These are phyloP conservation scores for Chalciporus sphaerocephalus DNA, from an alignment of 768 basidiomycete genomes.

Conservation along the genomic window DNA sequence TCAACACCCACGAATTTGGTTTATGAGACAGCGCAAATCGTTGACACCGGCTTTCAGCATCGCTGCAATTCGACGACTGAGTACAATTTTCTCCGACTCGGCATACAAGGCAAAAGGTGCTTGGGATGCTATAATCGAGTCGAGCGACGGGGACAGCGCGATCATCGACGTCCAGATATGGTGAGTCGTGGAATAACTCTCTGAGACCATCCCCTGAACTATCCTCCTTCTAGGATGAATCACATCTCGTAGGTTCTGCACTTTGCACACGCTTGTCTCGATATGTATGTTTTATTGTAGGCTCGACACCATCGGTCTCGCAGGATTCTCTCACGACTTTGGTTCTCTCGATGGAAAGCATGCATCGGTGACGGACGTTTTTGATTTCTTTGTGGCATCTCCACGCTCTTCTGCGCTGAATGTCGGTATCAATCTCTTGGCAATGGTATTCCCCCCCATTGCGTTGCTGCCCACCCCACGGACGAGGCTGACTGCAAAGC, in stretches of 20 bases:
- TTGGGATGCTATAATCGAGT: slow-evolving; percentile 29
- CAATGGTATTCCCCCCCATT: slow-evolving; percentile 35
- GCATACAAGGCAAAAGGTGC: slow-evolving; percentile 28
- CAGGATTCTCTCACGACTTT: slow-evolving; percentile 58
- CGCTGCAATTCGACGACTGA: slow-evolving; percentile 21
- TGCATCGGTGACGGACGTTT: slow-evolving; percentile 38
- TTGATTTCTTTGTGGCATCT: slow-evolving; percentile 33
- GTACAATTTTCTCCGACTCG: slow-evolving; percentile 26
- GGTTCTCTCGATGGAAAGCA: slow-evolving; percentile 46
- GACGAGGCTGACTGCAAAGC: slow-evolving; percentile 26
- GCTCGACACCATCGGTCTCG: slow-evolving; percentile 54
- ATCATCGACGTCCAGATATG: slow-evolving; percentile 40
- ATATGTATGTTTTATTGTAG: slow-evolving; percentile 25
- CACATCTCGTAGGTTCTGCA: slow-evolving; percentile 28
- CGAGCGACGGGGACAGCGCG: slow-evolving; percentile 11
- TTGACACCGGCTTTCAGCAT: slow-evolving; percentile 25
- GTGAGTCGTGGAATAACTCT: neutral
- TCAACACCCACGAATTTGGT: neutral
- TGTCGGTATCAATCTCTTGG: slow-evolving; percentile 35
- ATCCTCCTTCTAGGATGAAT: slow-evolving; percentile 27
- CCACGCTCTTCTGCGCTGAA: slow-evolving; percentile 22
- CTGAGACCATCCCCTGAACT: neutral
- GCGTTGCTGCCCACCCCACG: slow-evolving; percentile 35
- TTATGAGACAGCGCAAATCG: slow-evolving; percentile 23
- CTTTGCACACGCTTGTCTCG: neutral